phyloP scores from a whole-genome alignment of 345 rosid species.

The Toxicodendron radicans region DNA sequence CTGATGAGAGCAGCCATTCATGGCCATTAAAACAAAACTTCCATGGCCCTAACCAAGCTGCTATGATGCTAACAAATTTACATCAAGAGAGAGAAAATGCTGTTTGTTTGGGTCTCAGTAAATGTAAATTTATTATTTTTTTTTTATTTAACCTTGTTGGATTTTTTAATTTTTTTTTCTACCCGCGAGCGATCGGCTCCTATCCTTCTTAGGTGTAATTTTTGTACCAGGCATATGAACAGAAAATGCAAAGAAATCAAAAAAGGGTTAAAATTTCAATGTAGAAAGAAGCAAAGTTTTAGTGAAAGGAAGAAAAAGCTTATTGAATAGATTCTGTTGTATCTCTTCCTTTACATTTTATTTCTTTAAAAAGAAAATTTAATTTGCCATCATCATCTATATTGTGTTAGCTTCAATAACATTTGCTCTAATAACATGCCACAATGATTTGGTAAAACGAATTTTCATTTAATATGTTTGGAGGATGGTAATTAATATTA shows the following conservation, averaged over 20 bases:
- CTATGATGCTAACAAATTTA: constrained; percentile 28
- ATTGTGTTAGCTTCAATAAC: too few species aligned
- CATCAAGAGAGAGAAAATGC: constrained; percentile 19
- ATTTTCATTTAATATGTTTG: too few species aligned
- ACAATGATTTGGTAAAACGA: too few species aligned
- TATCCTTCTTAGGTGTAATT: constrained; percentile 15
- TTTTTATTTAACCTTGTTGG: constrained; percentile 17
- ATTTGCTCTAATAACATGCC: too few species aligned
- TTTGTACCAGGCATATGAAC: constrained; percentile 16
- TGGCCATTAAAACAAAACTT: constrained; percentile 22
- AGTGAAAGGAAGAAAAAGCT: too few species aligned
- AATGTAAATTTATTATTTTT: constrained; percentile 38
- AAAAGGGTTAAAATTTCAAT: constrained; percentile 13
- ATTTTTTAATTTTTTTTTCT: constrained; percentile 18
- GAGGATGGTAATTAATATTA: too few species aligned
- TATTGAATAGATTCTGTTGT: not conserved
- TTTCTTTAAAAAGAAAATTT: too few species aligned
- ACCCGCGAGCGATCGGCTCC: constrained; percentile 23
- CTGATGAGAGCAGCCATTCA: constrained; percentile 31
- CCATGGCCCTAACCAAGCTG: constrained; percentile 33
- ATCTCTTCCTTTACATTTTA: not conserved
- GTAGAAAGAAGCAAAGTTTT: not conserved
- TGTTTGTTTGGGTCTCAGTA: constrained; percentile 21
- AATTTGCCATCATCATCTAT: too few species aligned
- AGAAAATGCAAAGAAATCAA: constrained; percentile 3